Evolutionary conservation across 108 stramenopile genomes (phyloP), one percentile per base, ranked within the genome.

Genomic region (Cylindrotheca closterium): DNA sequence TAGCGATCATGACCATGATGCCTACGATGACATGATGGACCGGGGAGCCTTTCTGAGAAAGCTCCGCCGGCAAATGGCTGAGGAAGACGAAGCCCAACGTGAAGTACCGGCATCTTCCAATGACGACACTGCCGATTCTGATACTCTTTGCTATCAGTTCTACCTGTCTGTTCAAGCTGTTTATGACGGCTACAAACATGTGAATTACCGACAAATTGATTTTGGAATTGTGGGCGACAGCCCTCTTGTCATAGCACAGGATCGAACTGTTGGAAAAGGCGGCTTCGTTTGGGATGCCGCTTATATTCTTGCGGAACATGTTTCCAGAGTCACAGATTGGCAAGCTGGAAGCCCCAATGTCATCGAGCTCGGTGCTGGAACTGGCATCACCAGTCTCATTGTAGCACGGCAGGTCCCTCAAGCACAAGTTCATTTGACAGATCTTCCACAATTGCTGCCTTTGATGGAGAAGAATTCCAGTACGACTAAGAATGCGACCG

Each of bases 281-380:
- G 92, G 89, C 0, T 61, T 91, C 0, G 78, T 83, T 50, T 93
- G 92, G 92, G 89, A 91, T 77, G 87, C 89, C 8, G 89, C 73
- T 18, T 86, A 81, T 51, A 75, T 88, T 25, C 56, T 93, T n/a
- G 92, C 70, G 15, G 84, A 93, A 37, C 77, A 86, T 66, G 61
- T 93, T 27, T 79, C 86, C 50, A 31, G 33, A 19, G 18, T 65
- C 50, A 37, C 60, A 18, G 69, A 71, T 23, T 83, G 81, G 77
- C 29, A 27, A 51, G 32, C 19, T 21, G 15, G 2, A 22, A 47
- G 48, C 22, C 65, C 42, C 33, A 26, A 51, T 25, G 61, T 93
- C 1, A 45, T 89, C 24, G 92, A 93, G 65, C 69, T 93, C n/a
- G 92, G 92, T n/a, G 70, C 84, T 22, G 92, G 92, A 2, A 90